Evolutionary conservation across 2,329 filamentous ascomycete genomes (phyloP), one percentile per base, ranked within the genome.

Genomic region (Simplicillium sp.): DNA sequence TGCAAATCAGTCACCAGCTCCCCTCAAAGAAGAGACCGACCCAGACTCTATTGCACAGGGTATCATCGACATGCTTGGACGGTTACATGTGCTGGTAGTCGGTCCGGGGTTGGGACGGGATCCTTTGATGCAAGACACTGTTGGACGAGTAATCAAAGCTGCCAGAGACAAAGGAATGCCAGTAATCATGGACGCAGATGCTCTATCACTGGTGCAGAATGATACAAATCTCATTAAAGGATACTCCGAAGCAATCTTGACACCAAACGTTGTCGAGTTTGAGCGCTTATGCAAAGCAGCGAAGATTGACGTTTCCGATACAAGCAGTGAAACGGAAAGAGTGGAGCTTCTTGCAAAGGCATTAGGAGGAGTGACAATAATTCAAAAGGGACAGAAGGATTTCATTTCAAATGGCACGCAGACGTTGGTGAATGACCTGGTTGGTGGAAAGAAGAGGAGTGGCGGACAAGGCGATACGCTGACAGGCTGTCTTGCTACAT

Each of bases 381-480:
- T 97, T 35, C 86, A 96, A 60, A 98, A 98, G 68, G 92, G 92
- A 2, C 59, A 64, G 2, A 77, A 77, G 46, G 92, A 98, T 62
- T 79, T 83, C 48, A 86, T 98, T 45, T 87, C 82, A 3, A 85
- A 95, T 52, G 87, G 89, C 11, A 68, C 74, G 43, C 71, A 71
- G 40, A 94, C 85, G n/a, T 64, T 89, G 18, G 67, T 84, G 0
- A 84, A 82, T 18, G 88, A 95, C 50, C 64, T 89, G 3, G 65
- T 78, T 54, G 92, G 92, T 8, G 90, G 90, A 1, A 64, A 80
- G 59, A 98, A 98, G 75, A 73, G 92, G 48, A 90, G 86, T 43
- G 92, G 90, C 37, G 92, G 92, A 0, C 92, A 98, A 64, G 92
- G 92, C 2, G 92, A 98, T 64, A 97, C 92, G 4, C 67, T 98